Percentiles rank a stretch among this genome's conserved stretches.
These are phyloP conservation scores for Trypanosoma scelopori DNA, from an alignment of 208 protist genomes.

Conservation along the genomic window DNA sequence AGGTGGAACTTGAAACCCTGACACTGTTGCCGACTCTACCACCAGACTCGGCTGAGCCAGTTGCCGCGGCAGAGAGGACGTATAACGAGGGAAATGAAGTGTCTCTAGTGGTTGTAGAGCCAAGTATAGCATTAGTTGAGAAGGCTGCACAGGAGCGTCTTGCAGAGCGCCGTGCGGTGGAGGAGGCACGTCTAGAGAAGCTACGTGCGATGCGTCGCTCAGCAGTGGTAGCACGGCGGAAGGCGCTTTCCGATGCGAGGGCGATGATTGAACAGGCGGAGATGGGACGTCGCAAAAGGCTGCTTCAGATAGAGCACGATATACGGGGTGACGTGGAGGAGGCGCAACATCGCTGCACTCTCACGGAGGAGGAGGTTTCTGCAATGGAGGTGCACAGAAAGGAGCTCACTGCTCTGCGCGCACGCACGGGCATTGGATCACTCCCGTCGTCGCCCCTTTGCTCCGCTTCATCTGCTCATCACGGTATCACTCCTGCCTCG, in stretches of 20 bases:
- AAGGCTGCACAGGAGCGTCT: neutral
- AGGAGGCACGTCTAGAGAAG: conserved; percentile 2
- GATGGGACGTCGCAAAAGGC: neutral
- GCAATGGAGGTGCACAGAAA: conserved; percentile 11
- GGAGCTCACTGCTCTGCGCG: conserved; percentile 1
- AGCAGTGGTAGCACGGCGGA: neutral
- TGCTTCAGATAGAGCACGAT: neutral
- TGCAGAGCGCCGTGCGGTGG: conserved; percentile 6
- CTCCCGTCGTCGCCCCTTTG: neutral
- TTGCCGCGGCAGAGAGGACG: neutral
- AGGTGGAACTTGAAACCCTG: neutral
- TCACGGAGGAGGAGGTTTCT: conserved; percentile 8
- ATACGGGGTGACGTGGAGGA: neutral
- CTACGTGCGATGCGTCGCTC: conserved; percentile 5
- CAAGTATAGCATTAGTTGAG: conserved; percentile 1
- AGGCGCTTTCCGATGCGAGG: conserved; percentile 8
- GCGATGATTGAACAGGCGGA: conserved; percentile 9
- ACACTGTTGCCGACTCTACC: neutral
- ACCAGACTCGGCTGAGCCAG: neutral
- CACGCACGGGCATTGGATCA: conserved; percentile 8
- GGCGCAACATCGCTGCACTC: neutral
- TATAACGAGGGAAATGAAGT: neutral
- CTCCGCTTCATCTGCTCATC: neutral
- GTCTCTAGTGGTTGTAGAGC: neutral
- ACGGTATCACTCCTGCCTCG: neutral